phyloP scores from a whole-genome alignment of 352 stramenopile genomes.

The Plasmopara viticola region DNA sequence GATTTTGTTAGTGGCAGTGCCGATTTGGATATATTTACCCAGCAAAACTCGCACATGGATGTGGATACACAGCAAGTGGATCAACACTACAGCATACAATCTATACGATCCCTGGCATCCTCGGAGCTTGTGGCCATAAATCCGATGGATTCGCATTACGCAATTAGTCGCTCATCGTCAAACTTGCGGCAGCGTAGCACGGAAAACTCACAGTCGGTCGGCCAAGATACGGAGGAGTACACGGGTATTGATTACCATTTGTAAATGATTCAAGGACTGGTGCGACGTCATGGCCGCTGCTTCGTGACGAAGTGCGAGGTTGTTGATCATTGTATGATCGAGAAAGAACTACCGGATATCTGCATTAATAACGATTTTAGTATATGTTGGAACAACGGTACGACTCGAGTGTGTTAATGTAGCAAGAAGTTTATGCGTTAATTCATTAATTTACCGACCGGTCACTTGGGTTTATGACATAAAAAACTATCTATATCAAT shows the following conservation, averaged over 20 bases:
- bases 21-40: slow-evolving; percentile 60
- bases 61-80: slow-evolving; percentile 61
- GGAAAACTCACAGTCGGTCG: slow-evolving; percentile 59
- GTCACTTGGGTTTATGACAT: too few relatives aligned
- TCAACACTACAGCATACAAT: slow-evolving; percentile 54
- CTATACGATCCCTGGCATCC: slow-evolving; percentile 57
- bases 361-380: too few relatives aligned
- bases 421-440: too few relatives aligned
- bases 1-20: slow-evolving; percentile 40
- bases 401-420: too few relatives aligned
- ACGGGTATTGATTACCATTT: slow-evolving; percentile 83
- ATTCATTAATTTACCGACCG: too few relatives aligned
- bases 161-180: slow-evolving; percentile 40
- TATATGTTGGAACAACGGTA: too few relatives aligned
- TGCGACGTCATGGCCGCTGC: not conserved
- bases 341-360: too few relatives aligned
- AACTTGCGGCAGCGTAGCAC: slow-evolving; percentile 53
- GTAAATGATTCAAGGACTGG: slow-evolving; percentile 19
- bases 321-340: not conserved
- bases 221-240: slow-evolving; percentile 78
- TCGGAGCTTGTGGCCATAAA: slow-evolving; percentile 59
- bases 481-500: too few relatives aligned
- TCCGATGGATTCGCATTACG: slow-evolving; percentile 59
- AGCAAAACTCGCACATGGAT: slow-evolving; percentile 88
- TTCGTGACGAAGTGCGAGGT: not conserved